A percentile compares a stretch with the other conserved stretches of the same genome.
These are phyloP conservation scores for Coleophoma eucalyptorum DNA, from an alignment of 2,329 filamentous ascomycete genomes.

Conservation along the genomic window DNA sequence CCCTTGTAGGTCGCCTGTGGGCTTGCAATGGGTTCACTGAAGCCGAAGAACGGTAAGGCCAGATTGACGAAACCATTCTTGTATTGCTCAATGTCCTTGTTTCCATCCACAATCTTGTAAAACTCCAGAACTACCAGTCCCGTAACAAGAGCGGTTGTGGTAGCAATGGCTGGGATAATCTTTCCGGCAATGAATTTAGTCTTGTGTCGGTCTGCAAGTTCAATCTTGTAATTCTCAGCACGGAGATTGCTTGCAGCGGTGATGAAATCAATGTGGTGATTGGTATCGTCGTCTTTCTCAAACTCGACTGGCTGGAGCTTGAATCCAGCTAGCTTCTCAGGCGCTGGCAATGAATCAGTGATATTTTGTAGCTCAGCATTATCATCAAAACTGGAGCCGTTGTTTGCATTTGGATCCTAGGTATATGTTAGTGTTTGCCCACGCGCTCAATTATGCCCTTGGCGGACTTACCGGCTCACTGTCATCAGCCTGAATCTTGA, in stretches of 20 bases:
- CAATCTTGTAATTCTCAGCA: constrained; percentile 97
- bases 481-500: constrained; percentile 96
- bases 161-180: constrained; percentile 98
- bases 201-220: constrained; percentile 88
- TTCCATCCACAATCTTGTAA: constrained; percentile 95
- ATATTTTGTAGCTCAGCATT: constrained; percentile 72
- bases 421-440: no score
- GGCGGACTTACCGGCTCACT: constrained; percentile 68
- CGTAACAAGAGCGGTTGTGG: constrained; percentile 92
- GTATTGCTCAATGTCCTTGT: constrained; percentile 96
- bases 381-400: constrained; percentile 58
- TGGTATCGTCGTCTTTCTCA: constrained; percentile 97
- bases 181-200: constrained; percentile 99
- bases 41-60: constrained; percentile 94
- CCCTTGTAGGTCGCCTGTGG: constrained; percentile 89
- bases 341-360: constrained; percentile 67
- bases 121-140: constrained; percentile 89
- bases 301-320: constrained; percentile 92
- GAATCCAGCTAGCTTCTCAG: constrained; percentile 81
- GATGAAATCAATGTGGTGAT: constrained; percentile 99
- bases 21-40: constrained; percentile 93
- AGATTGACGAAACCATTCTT: constrained; percentile 99
- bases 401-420: constrained; percentile 69
- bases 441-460: no score
- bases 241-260: constrained; percentile 94